phyloP scores from a whole-genome alignment of 768 basidiomycete genomes.

The Boletus rubroflammeus region DNA sequence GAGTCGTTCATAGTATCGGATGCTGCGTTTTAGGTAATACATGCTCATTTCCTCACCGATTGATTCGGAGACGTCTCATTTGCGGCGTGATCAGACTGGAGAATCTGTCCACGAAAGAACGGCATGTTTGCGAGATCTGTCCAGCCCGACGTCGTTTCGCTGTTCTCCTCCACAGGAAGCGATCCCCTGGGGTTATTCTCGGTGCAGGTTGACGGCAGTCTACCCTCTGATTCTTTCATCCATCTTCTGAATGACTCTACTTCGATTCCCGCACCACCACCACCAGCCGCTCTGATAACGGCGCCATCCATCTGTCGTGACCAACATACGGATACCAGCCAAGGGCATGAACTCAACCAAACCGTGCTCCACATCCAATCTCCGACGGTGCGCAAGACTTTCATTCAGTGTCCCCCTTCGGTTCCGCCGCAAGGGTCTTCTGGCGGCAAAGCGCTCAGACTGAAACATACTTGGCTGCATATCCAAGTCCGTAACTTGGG shows the following conservation, averaged over 20 bases:
- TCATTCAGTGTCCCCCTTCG: conserved; percentile 57
- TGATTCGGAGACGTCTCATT: conserved; percentile 14
- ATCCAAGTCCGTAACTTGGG: conserved; percentile 68
- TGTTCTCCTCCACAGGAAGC: conserved; percentile 72
- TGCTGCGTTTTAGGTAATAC: conserved; percentile 2
- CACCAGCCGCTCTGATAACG: conserved; percentile 45
- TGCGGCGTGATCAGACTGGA: conserved; percentile 17
- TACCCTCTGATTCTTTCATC: conserved; percentile 62
- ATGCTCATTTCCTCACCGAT: neutral
- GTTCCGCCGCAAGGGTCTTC: conserved; percentile 8
- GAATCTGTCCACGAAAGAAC: conserved; percentile 12
- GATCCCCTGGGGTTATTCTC: conserved; percentile 59
- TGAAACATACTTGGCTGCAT: conserved; percentile 73
- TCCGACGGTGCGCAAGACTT: conserved; percentile 65
- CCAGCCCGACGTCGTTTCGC: conserved; percentile 62
- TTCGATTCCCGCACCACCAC: conserved; percentile 44
- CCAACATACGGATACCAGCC: conserved; percentile 31
- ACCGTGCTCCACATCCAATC: conserved; percentile 79
- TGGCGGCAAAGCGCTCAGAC: conserved; percentile 40
- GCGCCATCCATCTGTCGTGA: conserved; percentile 34
- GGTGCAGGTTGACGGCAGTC: conserved; percentile 40
- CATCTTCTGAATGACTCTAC: conserved; percentile 59
- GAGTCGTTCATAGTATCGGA: neutral
- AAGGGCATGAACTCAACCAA: conserved; percentile 45
- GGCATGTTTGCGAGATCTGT: conserved; percentile 52